phyloP scores from a whole-genome alignment of 140 eudicot genomes.

The Oenanthe javanica region DNA sequence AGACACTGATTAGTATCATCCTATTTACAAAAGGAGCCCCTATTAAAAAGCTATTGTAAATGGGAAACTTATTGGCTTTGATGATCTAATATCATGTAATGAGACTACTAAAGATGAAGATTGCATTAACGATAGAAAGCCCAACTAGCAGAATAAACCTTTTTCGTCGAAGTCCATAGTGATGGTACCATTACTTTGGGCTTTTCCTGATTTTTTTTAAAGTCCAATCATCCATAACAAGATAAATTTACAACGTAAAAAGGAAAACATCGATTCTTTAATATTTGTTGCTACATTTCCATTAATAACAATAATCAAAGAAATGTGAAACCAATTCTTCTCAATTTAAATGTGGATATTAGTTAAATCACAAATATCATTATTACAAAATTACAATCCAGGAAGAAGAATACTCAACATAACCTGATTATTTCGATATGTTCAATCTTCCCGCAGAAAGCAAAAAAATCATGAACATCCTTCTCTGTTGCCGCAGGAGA shows the following conservation, averaged over 20 bases:
- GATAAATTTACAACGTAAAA: neutral
- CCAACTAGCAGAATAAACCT: neutral
- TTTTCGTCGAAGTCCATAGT: neutral
- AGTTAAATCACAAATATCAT: neutral
- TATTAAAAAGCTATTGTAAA: neutral
- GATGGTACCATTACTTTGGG: neutral
- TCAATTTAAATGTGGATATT: neutral
- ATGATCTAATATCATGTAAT: neutral
- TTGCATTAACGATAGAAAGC: neutral
- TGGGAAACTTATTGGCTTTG: neutral
- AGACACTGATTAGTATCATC: neutral
- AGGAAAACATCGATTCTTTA: neutral
- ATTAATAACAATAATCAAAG: constrained; percentile 4
- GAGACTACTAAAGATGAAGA: neutral
- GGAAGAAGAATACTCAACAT: constrained; percentile 1
- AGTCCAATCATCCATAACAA: neutral
- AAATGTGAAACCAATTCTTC: neutral
- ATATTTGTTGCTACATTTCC: neutral
- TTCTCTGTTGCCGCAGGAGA: constrained; percentile 74
- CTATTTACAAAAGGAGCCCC: neutral
- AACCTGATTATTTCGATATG: constrained; percentile 82
- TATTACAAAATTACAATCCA: neutral
- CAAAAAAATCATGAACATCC: constrained; percentile 70
- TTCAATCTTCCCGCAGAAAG: constrained; percentile 72
- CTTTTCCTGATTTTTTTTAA: neutral